These are phyloP conservation scores for Paulownia fortunei DNA, from an alignment of 257 asterid genomes.

Conservation along the genomic window DNA sequence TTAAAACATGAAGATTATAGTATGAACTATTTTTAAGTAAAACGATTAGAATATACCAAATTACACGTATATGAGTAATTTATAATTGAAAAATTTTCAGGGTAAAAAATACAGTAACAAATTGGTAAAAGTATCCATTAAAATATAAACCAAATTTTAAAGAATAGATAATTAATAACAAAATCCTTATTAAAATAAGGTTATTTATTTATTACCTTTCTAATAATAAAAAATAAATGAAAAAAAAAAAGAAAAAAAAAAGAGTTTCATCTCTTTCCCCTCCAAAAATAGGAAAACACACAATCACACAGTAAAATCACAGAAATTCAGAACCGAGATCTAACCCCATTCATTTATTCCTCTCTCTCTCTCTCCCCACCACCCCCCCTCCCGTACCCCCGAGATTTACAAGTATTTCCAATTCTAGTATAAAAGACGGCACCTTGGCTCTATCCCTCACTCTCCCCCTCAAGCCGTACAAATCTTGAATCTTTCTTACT, in stretches of 20 bases:
- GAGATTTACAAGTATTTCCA: slow-evolving; percentile 25
- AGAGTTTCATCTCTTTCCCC: slow-evolving; percentile 12
- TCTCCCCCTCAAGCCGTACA: slow-evolving; percentile 23
- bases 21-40: too few relatives aligned
- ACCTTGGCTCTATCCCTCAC: slow-evolving; percentile 34
- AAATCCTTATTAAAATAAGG: background rate
- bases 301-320: slow-evolving; percentile 22
- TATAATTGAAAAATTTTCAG: too few relatives aligned
- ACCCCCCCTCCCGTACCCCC: background rate
- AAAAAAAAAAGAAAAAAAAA: background rate
- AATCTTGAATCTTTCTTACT: slow-evolving; percentile 7
- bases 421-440: slow-evolving; percentile 25
- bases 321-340: slow-evolving; percentile 40
- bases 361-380: background rate
- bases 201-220: too few relatives aligned
- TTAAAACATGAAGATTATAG: too few relatives aligned
- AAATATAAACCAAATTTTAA: background rate
- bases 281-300: slow-evolving; percentile 15
- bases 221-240: background rate
- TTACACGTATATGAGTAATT: too few relatives aligned
- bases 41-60: too few relatives aligned
- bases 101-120: too few relatives aligned
- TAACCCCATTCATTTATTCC: slow-evolving; percentile 17
- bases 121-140: too few relatives aligned
- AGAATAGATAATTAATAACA: background rate